phyloP scores from a whole-genome alignment of 2,329 filamentous ascomycete species.

The Lachnellula willkommii region DNA sequence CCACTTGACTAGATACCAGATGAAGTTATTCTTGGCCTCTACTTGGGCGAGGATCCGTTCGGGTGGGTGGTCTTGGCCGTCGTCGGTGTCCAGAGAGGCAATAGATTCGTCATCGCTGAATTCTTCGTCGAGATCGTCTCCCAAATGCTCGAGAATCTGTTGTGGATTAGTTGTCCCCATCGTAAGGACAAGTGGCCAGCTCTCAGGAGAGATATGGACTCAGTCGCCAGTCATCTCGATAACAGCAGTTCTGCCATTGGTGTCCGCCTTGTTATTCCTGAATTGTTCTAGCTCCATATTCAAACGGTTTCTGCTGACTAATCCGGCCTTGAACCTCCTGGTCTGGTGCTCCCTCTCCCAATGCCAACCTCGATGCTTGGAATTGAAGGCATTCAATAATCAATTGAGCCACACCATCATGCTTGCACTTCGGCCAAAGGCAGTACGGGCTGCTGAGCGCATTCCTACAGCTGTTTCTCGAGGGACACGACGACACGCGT shows the following conservation, averaged over 20 bases:
- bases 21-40: conserved; percentile 18
- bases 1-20: conserved; percentile 33
- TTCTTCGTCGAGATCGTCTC: conserved; percentile 21
- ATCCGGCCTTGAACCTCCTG: neutral
- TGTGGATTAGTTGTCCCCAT: conserved; percentile 19
- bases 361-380: conserved; percentile 14
- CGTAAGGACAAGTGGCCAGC: conserved; percentile 27
- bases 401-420: conserved; percentile 31
- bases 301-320: conserved; percentile 1
- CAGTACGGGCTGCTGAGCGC: conserved; percentile 25
- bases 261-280: conserved; percentile 1
- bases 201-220: conserved; percentile 1
- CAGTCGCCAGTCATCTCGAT: neutral
- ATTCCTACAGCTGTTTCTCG: conserved; percentile 17
- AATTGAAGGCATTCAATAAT: conserved; percentile 2
- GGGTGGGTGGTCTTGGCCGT: conserved; percentile 27
- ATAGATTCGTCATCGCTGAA: conserved; percentile 27
- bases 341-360: neutral
- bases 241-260: neutral
- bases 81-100: conserved; percentile 29
- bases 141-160: conserved; percentile 12
- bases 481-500: conserved; percentile 20
- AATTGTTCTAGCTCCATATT: too few species aligned
- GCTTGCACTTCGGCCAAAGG: conserved; percentile 30
- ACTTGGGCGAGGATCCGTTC: conserved; percentile 29